Conservation (phyloP, 2,329 filamentous ascomycete genomes). For the Hymenoscyphus scutula region DNA sequence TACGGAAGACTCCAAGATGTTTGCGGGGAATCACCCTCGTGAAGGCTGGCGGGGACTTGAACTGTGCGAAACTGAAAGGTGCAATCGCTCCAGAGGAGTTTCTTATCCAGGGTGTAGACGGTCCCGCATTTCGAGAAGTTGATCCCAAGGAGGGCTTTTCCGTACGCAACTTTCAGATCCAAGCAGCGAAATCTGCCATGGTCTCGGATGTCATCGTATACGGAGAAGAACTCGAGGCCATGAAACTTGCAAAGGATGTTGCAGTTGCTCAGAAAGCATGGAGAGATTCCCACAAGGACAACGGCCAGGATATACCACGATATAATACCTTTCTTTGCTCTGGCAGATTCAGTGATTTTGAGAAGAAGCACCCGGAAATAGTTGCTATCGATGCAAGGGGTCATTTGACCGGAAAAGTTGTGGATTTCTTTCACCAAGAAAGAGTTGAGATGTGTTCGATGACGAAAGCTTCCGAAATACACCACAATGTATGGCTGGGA, state of each 20-base stretch:
- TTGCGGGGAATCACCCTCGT: constrained; percentile 80
- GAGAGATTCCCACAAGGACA: constrained; percentile 61
- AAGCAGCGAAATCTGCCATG: constrained; percentile 81
- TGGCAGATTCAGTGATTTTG: constrained; percentile 67
- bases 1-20: constrained; percentile 70
- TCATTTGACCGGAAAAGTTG: constrained; percentile 68
- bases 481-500: constrained; percentile 85
- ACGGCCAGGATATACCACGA: constrained; percentile 53
- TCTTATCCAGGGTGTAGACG: constrained; percentile 51
- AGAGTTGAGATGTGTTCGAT: constrained; percentile 89
- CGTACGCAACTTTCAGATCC: constrained; percentile 96
- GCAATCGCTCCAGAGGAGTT: constrained; percentile 82
- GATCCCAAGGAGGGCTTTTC: constrained; percentile 92
- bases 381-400: constrained; percentile 74
- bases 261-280: constrained; percentile 75
- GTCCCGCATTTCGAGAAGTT: constrained; percentile 64
- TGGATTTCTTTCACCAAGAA: constrained; percentile 90
- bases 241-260: constrained; percentile 65
- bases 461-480: constrained; percentile 86
- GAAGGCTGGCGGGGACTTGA: constrained; percentile 82
- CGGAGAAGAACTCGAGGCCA: constrained; percentile 62
- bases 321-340: constrained; percentile 83
- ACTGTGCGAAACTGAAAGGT: constrained; percentile 74
- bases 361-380: constrained; percentile 65
- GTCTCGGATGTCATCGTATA: constrained; percentile 94